Evolutionary conservation across 2,329 filamentous ascomycete species (phyloP).

Genomic region (Davidsoniella virescens): DNA sequence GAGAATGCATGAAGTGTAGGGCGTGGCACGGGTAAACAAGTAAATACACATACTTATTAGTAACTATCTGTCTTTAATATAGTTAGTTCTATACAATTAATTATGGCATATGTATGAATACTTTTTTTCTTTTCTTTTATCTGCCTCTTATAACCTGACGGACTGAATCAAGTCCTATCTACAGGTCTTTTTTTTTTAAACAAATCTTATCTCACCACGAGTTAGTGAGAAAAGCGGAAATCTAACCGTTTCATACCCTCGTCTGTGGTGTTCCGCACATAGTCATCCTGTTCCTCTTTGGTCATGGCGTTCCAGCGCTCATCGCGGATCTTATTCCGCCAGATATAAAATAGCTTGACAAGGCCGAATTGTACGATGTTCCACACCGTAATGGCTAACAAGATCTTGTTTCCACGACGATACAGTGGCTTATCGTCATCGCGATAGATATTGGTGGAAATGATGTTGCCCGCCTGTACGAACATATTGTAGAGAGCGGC

Average conservation of each 20-base stretch:
- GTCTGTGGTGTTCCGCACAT: constrained; percentile 32
- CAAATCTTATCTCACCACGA: not conserved
- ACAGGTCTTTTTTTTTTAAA: too few species aligned
- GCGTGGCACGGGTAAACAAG: too few species aligned
- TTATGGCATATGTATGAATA: too few species aligned
- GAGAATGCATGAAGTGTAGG: too few species aligned
- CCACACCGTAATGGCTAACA: constrained; percentile 30
- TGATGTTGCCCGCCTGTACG: constrained; percentile 28
- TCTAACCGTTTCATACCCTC: constrained; percentile 38
- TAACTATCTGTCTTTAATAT: too few species aligned
- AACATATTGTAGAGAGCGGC: constrained; percentile 35
- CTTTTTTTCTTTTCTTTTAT: too few species aligned
- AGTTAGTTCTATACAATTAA: too few species aligned
- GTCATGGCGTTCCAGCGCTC: constrained; percentile 27
- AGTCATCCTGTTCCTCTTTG: constrained; percentile 29
- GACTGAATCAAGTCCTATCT: too few species aligned
- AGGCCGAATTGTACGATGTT: constrained; percentile 30
- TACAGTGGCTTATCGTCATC: constrained; percentile 38
- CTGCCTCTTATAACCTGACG: too few species aligned
- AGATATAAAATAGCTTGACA: constrained; percentile 31
- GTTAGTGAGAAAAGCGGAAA: constrained; percentile 34
- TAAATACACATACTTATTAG: too few species aligned
- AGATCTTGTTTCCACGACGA: constrained; percentile 30
- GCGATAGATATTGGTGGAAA: constrained; percentile 35
- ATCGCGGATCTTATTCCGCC: constrained; percentile 29